These are phyloP conservation scores for Populus euphratica DNA, from an alignment of 345 rosid genomes.

Conservation along the genomic window DNA sequence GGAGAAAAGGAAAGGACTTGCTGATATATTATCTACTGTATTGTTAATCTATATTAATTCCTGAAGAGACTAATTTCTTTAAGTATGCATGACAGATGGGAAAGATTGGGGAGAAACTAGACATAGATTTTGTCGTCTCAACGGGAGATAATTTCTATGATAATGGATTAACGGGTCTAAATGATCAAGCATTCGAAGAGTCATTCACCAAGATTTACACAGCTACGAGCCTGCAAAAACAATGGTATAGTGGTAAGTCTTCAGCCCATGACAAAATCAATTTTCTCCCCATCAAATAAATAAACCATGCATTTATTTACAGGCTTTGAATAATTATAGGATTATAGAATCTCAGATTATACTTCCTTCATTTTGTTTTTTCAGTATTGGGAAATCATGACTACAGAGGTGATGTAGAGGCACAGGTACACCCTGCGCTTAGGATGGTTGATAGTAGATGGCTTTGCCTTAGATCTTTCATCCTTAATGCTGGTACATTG, in stretches of 20 bases:
- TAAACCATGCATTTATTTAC: neutral
- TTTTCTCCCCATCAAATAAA: neutral
- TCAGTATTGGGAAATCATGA: conserved; percentile 42
- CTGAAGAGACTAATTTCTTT: neutral
- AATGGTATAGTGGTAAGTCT: conserved; percentile 44
- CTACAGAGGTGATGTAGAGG: conserved; percentile 36
- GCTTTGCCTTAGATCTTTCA: conserved; percentile 31
- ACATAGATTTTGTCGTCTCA: conserved; percentile 43
- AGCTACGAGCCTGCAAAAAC: conserved; percentile 41
- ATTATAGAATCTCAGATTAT: no score
- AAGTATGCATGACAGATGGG: conserved; percentile 40
- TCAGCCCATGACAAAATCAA: neutral
- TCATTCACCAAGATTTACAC: conserved; percentile 46
- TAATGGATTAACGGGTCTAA: conserved; percentile 35
- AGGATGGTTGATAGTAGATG: conserved; percentile 23
- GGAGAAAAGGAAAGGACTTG: no score
- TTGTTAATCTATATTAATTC: no score
- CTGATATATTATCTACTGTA: no score
- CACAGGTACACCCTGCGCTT: conserved; percentile 24
- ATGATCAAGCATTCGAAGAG: conserved; percentile 41
- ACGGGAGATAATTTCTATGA: conserved; percentile 58
- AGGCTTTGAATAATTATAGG: neutral
- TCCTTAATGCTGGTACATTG: conserved; percentile 22
- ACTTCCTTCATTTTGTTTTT: neutral
- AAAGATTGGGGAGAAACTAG: conserved; percentile 37